A percentile compares a stretch with the other conserved stretches of the same genome.
Conservation (phyloP, 2,329 filamentous ascomycete species). For the Phyllosticta paracitricarpa region DNA sequence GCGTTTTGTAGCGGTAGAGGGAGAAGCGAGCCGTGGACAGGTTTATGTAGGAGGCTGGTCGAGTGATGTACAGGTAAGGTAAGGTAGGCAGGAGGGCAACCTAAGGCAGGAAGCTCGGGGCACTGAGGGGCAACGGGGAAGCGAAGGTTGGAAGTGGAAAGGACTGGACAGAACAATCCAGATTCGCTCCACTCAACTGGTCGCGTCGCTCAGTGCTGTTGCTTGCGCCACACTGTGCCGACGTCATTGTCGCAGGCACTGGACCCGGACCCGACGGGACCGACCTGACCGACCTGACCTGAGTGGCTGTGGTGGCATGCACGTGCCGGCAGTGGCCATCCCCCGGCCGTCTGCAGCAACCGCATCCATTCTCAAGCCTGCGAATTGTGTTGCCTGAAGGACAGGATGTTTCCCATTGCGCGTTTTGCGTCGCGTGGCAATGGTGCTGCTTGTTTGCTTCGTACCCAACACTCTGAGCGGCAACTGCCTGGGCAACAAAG, state of each 20-base stretch:
- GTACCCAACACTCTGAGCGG: background rate
- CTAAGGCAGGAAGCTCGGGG: background rate
- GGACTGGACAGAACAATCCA: background rate
- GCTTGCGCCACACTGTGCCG: background rate
- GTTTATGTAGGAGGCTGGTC: background rate
- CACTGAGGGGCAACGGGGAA: background rate
- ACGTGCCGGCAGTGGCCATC: background rate
- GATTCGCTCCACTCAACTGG: background rate
- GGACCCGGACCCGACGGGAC: too few relatives aligned
- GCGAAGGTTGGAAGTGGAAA: background rate
- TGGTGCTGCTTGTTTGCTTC: background rate
- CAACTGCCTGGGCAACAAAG: background rate
- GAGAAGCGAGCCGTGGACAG: background rate
- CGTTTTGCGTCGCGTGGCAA: background rate
- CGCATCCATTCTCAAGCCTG: background rate
- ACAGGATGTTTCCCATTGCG: background rate
- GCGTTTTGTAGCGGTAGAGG: background rate
- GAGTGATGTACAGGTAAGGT: background rate
- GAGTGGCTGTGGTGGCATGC: background rate
- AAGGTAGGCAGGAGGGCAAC: too few relatives aligned
- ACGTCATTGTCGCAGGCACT: background rate
- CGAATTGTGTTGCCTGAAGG: background rate
- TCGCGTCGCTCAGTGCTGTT: background rate
- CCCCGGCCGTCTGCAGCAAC: background rate
- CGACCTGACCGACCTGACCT: too few relatives aligned